Evolutionary conservation across 202 grass and related monocot species (phyloP), one percentile per base, ranked within the genome.

Genomic region (Carex arenaria): DNA sequence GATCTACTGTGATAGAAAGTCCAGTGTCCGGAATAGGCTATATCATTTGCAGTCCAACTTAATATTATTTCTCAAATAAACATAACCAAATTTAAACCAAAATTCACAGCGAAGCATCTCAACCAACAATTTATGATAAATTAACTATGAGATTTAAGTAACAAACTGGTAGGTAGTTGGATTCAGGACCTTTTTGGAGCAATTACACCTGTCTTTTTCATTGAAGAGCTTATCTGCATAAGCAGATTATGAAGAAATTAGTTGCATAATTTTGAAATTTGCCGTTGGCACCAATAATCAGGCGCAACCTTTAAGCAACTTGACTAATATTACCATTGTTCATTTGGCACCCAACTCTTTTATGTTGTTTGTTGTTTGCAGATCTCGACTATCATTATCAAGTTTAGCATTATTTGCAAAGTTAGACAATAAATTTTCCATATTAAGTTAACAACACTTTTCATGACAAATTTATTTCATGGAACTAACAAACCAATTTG

Each of bases 131-230:
- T 40, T 68, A 68, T 36, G 40, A 32, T 17, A 3, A 61, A 61
- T 18, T n/a, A 42, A 69, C 34, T 43, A 9, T 69, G 75, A 26
- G 10, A 77, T 31, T 54, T 20, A 77, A 15, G 73, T 53, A 59
- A 78, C 18, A 55, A 23, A 1, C 0, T 31, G 7, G 34, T 38
- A 4, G 36, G 2, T 34, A 31, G 10, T 61, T 23, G 45, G 78
- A 60, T 15, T 13, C 13, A 34, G 80, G 95, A 1, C 2, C 30
- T 91, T 75, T 93, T 95, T 64, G 95, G 95, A 84, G 92, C 91
- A 83, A 98, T 90, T 74, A 98, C 90, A 3, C 95, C 91, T 1
- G 88, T 98, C 81, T 95, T 98, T 84, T 98, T 98, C 87, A 93
- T 95, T 68, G 92, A 88, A 66, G 92, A 92, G 80, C 68, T 98